phyloP scores from a whole-genome alignment of 768 basidiomycete species.

The Termitomyces eurrhizus region DNA sequence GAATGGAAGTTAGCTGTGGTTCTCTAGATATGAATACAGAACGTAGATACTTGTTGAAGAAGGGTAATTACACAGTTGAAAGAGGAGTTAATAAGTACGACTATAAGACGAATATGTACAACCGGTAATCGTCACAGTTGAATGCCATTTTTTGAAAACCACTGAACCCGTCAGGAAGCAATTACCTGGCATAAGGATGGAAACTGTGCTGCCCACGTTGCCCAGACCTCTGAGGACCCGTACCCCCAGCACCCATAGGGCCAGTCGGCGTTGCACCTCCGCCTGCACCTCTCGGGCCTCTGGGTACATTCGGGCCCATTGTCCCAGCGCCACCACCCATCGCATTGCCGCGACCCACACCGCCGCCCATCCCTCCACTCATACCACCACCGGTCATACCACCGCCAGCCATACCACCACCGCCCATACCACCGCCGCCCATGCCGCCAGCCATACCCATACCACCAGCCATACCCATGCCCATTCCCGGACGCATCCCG shows the following conservation, averaged over 20 bases:
- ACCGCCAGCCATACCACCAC: conserved; percentile 35
- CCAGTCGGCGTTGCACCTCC: conserved; percentile 37
- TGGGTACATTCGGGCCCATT: conserved; percentile 57
- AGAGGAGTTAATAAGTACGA: conserved; percentile 11
- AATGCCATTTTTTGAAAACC: not conserved
- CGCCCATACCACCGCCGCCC: conserved; percentile 28
- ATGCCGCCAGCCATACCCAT: conserved; percentile 41
- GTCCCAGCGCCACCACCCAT: conserved; percentile 38
- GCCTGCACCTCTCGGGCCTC: conserved; percentile 59
- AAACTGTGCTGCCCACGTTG: conserved; percentile 78
- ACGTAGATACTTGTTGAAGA: not conserved
- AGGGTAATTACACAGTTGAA: conserved; percentile 5
- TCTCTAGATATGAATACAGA: not conserved
- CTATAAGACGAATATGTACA: conserved; percentile 14
- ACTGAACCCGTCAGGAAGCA: not conserved
- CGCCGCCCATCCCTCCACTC: conserved; percentile 34
- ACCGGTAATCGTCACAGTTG: not conserved
- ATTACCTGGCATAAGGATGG: conserved; percentile 77
- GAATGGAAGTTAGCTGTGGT: not conserved
- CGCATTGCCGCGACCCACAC: conserved; percentile 32
- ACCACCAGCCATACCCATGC: conserved; percentile 28
- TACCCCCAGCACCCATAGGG: conserved; percentile 44
- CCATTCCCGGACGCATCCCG: conserved; percentile 28
- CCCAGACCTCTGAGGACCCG: conserved; percentile 68
- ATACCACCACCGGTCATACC: conserved; percentile 31